Conservation (phyloP, 1,139 yeast species). For the Pichia terricola region DNA sequence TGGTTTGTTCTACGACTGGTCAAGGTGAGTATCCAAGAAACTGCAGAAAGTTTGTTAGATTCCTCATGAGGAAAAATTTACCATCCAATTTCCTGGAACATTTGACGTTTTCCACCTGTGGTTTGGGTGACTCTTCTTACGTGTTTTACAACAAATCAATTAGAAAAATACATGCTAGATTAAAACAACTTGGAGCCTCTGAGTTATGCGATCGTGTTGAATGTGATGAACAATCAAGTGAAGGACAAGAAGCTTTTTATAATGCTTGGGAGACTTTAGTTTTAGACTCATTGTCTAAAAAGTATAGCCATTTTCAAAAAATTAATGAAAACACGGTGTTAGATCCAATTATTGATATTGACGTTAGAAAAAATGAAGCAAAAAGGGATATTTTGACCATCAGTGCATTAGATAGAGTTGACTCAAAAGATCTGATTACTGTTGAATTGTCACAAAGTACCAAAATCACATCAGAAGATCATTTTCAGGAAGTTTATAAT, state of each 20-base stretch:
- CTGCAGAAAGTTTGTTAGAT: constrained; percentile 62
- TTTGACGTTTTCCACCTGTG: constrained; percentile 62
- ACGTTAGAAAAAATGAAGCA: constrained; percentile 15
- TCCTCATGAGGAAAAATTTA: constrained; percentile 57
- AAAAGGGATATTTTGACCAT: not conserved
- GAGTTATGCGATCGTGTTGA: constrained; percentile 72
- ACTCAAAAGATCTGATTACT: constrained; percentile 19
- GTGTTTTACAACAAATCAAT: constrained; percentile 81
- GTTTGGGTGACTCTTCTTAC: constrained; percentile 92
- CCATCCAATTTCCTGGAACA: constrained; percentile 57
- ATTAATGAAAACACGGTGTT: constrained; percentile 35
- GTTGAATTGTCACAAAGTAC: constrained; percentile 23
- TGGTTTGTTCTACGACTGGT: constrained; percentile 81
- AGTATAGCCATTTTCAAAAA: constrained; percentile 8
- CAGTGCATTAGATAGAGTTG: not conserved
- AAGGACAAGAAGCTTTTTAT: constrained; percentile 72
- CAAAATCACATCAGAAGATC: constrained; percentile 34
- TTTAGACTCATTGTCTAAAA: constrained; percentile 32
- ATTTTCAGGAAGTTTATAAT: constrained; percentile 85
- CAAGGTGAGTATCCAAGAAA: constrained; percentile 91
- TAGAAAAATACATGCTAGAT: constrained; percentile 67
- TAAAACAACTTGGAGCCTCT: constrained; percentile 71
- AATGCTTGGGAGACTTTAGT: constrained; percentile 60
- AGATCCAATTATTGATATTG: constrained; percentile 33
- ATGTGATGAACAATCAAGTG: constrained; percentile 77